Conservation (phyloP, 2,329 filamentous ascomycete genomes). For the Pestalotiopsis sp. region DNA sequence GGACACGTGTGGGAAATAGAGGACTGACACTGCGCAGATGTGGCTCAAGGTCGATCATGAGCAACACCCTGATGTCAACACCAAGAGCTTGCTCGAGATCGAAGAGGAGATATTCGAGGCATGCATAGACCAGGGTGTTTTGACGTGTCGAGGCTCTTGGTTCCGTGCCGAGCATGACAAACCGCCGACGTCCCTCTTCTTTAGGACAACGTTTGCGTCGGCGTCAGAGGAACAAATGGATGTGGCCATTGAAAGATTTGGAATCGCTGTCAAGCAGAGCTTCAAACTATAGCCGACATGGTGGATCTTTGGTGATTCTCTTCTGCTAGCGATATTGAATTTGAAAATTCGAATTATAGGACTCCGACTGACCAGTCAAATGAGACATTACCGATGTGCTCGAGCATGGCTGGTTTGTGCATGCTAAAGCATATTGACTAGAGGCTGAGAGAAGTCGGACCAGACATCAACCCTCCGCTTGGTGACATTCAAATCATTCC, state of each 20-base stretch:
- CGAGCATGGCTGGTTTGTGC: too few species aligned
- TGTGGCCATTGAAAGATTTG: conserved; percentile 75
- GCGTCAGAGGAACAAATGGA: conserved; percentile 72
- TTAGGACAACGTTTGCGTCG: conserved; percentile 87
- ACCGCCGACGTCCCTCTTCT: conserved; percentile 71
- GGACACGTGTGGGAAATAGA: not conserved
- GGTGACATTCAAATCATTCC: too few species aligned
- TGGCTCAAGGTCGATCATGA: conserved; percentile 73
- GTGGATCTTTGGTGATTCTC: not conserved
- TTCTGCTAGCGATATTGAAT: not conserved
- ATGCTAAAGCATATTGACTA: too few species aligned
- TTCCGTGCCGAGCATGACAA: conserved; percentile 76
- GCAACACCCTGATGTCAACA: conserved; percentile 63
- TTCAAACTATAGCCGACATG: conserved; percentile 40
- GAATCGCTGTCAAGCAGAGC: conserved; percentile 68
- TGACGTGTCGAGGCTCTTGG: conserved; percentile 87
- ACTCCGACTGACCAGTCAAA: too few species aligned
- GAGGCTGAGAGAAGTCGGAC: too few species aligned
- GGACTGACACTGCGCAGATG: conserved; percentile 46
- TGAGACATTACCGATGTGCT: too few species aligned
- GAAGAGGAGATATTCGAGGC: conserved; percentile 86
- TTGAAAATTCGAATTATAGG: not conserved
- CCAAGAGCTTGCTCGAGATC: conserved; percentile 62
- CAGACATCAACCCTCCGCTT: too few species aligned
- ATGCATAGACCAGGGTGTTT: conserved; percentile 74